These are phyloP conservation scores for Lactarius quietus DNA, from an alignment of 768 basidiomycete genomes.

Conservation along the genomic window DNA sequence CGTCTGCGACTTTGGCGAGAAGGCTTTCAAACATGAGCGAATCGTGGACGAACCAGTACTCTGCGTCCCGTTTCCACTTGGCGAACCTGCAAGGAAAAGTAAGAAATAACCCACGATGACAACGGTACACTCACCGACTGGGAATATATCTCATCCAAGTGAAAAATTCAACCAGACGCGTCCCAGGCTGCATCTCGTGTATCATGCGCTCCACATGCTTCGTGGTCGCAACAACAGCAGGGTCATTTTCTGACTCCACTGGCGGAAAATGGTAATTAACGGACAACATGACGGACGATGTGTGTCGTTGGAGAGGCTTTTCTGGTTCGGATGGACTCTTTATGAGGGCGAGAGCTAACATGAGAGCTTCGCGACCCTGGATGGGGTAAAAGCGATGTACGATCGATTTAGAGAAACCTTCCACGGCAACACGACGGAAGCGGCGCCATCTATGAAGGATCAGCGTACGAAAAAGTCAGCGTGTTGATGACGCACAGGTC, in stretches of 20 bases:
- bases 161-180: not conserved
- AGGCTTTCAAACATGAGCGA: constrained; percentile 9
- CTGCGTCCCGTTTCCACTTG: constrained; percentile 18
- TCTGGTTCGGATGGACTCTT: constrained; percentile 27
- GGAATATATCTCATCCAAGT: constrained; percentile 2
- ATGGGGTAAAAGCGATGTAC: constrained; percentile 30
- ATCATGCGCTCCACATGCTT: not conserved
- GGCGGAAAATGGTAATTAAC: constrained; percentile 9
- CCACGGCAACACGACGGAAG: constrained; percentile 28
- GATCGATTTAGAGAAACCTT: constrained; percentile 29
- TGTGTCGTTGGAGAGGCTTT: constrained; percentile 27
- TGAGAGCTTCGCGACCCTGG: constrained; percentile 33
- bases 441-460: constrained; percentile 26
- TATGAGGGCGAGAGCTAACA: constrained; percentile 28
- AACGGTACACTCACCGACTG: not conserved
- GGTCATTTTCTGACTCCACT: constrained; percentile 14
- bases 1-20: not conserved
- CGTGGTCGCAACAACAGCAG: not conserved
- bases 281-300: constrained; percentile 29
- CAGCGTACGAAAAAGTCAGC: not conserved
- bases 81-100: not conserved
- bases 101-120: not conserved
- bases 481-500: constrained; percentile 6
- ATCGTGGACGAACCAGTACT: constrained; percentile 13
- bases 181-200: not conserved